Base-by-base conservation (phyloP, 2,329 filamentous ascomycete genomes). In the Botrytis fabae region DNA sequence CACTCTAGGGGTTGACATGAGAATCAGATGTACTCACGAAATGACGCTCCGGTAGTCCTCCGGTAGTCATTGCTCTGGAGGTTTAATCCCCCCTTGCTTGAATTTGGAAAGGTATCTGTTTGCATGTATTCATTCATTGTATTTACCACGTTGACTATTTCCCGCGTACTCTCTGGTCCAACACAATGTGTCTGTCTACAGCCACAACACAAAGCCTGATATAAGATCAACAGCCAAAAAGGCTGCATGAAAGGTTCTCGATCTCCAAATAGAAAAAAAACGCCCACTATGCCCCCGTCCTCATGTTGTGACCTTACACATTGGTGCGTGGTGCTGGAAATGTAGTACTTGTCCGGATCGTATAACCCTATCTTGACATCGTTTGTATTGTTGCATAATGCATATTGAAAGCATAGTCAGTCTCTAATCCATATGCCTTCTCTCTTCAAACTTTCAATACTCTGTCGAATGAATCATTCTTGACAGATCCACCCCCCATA, bases 401-500 rank as follows among this genome's bases (percentile, higher is more conserved):
- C 54, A 59, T 42, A n/a, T 51, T 32, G 66, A 42, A 51, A 66
- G 44, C 16, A 25, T 35, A 25, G 44, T 44, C n/a, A 25, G 28
- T 69, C 25, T 25, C 22, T 38, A 48, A 28, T 42, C 32, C 69
- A 71, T 72, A 75, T 65, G 28, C 72, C 66, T 57, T 71, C 64
- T 68, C 70, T 69, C 62, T 76, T 75, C 73, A 76, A 66, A 66
- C 75, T 83, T 90, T 91, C 80, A 93, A 82, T 59, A 98, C 95
- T 70, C 91, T 86, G 76, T 98, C 94, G 80, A 94, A 99, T 10
- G 83, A 82, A 77, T 90, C 86, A 4, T 90, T 91, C 82, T 90
- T 91, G 59, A 98, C 90, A 0, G 84, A 84, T 10, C 94, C 94
- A 70, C 96, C 96, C 5, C 85, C 86, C 93, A 99, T 97, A 10